Evolutionary conservation across 352 stramenopile genomes (phyloP).

Genomic region (Elongisporangium anandrum): DNA sequence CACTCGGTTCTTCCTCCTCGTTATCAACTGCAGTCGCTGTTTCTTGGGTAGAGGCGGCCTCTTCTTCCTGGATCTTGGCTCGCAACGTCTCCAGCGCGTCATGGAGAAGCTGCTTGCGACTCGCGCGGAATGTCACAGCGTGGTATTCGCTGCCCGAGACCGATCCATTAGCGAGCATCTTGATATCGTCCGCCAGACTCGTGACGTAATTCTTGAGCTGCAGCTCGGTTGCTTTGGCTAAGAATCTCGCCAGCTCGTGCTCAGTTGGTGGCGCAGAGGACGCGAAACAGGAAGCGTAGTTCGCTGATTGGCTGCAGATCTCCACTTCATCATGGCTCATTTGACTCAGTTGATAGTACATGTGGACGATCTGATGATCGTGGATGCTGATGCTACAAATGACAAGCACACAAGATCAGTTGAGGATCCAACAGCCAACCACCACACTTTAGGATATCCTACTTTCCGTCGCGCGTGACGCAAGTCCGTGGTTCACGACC

Average conservation of each 20-base stretch:
- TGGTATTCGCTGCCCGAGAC: slow-evolving; percentile 5
- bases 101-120: slow-evolving; percentile 47
- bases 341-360: slow-evolving; percentile 24
- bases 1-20: background rate
- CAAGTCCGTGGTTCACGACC: slow-evolving; percentile 22
- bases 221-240: slow-evolving; percentile 5
- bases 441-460: too few relatives aligned
- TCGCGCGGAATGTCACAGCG: slow-evolving; percentile 40
- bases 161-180: background rate
- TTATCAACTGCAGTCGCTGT: background rate
- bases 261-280: slow-evolving; percentile 5
- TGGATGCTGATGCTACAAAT: slow-evolving; percentile 10
- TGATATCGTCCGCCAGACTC: slow-evolving; percentile 28
- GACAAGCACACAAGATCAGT: slow-evolving; percentile 5
- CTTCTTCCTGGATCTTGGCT: slow-evolving; percentile 1
- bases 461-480: slow-evolving; percentile 29
- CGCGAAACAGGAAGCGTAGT: slow-evolving; percentile 33
- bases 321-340: slow-evolving; percentile 14
- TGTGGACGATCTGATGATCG: slow-evolving; percentile 14
- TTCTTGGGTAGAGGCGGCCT: background rate
- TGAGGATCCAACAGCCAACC: slow-evolving; percentile 5
- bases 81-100: slow-evolving; percentile 14
- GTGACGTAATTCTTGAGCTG: slow-evolving; percentile 35
- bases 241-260: slow-evolving; percentile 5
- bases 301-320: slow-evolving; percentile 13